phyloP scores from a whole-genome alignment of 176 grass and related monocot genomes.

The Raddia guianensis region DNA sequence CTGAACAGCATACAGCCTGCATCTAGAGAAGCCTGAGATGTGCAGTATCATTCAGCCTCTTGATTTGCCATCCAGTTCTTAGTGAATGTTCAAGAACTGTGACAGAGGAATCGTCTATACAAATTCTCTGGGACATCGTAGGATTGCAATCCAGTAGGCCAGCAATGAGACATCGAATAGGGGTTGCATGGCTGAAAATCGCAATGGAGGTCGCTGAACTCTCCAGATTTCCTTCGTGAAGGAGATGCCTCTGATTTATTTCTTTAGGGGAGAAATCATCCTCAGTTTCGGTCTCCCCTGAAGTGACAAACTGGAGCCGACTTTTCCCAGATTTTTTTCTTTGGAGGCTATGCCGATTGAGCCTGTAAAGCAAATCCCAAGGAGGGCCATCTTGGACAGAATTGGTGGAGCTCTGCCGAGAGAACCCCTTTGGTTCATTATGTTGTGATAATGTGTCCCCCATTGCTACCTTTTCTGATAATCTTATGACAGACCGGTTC shows the following conservation, averaged over 20 bases:
- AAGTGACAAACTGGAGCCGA: constrained; percentile 79
- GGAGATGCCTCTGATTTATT: constrained; percentile 41
- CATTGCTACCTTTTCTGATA: constrained; percentile 79
- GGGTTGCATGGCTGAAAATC: constrained; percentile 70
- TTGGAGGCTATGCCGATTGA: constrained; percentile 66
- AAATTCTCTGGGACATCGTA: constrained; percentile 61
- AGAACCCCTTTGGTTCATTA: constrained; percentile 62
- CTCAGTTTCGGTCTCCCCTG: constrained; percentile 66
- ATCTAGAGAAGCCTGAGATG: constrained; percentile 84
- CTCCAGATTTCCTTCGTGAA: constrained; percentile 45
- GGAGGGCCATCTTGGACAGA: constrained; percentile 65
- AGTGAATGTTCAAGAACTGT: constrained; percentile 77
- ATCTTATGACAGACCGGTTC: constrained; percentile 61
- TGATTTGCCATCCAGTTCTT: constrained; percentile 80
- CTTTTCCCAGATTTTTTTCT: constrained; percentile 88
- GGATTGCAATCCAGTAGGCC: constrained; percentile 77
- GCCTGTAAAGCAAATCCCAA: constrained; percentile 62
- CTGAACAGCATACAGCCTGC: background rate
- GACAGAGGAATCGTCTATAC: constrained; percentile 82
- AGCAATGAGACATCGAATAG: constrained; percentile 69
- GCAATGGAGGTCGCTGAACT: constrained; percentile 51
- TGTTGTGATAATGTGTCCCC: constrained; percentile 52
- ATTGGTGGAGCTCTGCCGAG: constrained; percentile 67
- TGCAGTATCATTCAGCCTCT: constrained; percentile 76
- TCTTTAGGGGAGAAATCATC: constrained; percentile 76